Evolutionary conservation across 2,329 filamentous ascomycete genomes (phyloP), one percentile per base, ranked within the genome.

Genomic region (Trichoderma citrinoviride): DNA sequence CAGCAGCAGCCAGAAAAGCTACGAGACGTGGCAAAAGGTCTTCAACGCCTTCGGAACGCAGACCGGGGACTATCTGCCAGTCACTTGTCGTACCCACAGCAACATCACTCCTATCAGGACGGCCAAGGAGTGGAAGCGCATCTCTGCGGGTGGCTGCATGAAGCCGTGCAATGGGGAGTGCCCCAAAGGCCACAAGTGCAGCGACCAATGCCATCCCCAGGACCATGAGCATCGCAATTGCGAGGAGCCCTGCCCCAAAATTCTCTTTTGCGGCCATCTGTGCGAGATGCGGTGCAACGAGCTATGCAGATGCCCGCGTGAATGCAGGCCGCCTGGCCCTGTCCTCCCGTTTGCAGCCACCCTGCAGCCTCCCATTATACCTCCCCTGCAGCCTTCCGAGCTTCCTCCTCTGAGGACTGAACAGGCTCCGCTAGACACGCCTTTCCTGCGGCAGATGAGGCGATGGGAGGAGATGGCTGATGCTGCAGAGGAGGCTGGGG

Each of bases 61-160:
- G 46, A 68, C 67, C 1, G 67, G 75, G 0, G 70, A 74, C 8
- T 68, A 71, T n/a, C 70, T 94, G 0, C 89, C 89, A 1, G 73
- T 93, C 15, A 80, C 80, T 6, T 95, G 91, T 71, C 71, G 77
- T 6, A 84, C 82, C 0, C 91, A 94, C 71, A 72, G 76, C 0
- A 78, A 73, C 1, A 80, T 79, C 29, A 83, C 79, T 0, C 77
- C 80, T 52, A 82, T 92, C 33, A 75, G 78, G 56, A 78, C 83
- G 12, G 76, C 83, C 0, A 75, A 81, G 1, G 81, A 86, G 19
- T 91, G 86, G 84, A 66, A 74, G 0, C 61, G 63, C 1, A 65
- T 74, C 71, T 44, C 66, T 23, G 65, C 62, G 25, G 69, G 68
- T 6, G 70, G 70, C 6, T 73, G 71, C 44, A 7, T 50, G 10